phyloP scores from a whole-genome alignment of 1,284 basidiomycete species.

The Pseudozyma thailandica region DNA sequence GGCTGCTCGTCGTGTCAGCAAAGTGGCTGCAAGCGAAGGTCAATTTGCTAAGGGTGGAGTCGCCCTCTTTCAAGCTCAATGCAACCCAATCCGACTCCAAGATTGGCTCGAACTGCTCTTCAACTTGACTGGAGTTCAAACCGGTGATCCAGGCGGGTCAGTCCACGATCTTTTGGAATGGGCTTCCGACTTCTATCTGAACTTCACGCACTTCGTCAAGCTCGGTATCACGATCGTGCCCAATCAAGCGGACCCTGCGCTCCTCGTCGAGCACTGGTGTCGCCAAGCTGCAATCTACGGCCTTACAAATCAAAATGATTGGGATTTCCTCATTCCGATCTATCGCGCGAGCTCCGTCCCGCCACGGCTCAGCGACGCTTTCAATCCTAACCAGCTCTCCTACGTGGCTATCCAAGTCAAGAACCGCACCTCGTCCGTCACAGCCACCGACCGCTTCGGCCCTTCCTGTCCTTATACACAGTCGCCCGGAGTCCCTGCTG shows the following conservation, averaged over 20 bases:
- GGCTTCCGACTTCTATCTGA: slow-evolving; percentile 10
- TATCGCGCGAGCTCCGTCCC: not conserved
- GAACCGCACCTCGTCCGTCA: not conserved
- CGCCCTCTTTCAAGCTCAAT: slow-evolving; percentile 3
- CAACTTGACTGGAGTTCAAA: not conserved
- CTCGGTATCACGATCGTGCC: no score
- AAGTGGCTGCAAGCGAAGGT: no score
- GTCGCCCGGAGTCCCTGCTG: not conserved
- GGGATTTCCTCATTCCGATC: slow-evolving; percentile 6
- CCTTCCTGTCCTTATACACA: not conserved
- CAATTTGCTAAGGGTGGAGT: not conserved
- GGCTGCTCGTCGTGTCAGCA: slow-evolving; percentile 1
- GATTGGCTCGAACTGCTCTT: slow-evolving; percentile 6
- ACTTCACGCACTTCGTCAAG: slow-evolving; percentile 9
- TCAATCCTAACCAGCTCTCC: slow-evolving; percentile 9
- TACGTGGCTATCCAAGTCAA: slow-evolving; percentile 11
- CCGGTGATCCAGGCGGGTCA: not conserved
- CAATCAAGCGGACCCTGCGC: not conserved
- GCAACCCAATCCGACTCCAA: slow-evolving; percentile 1
- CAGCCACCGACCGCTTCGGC: not conserved
- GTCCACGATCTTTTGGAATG: not conserved
- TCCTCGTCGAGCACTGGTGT: slow-evolving; percentile 5
- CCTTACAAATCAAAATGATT: not conserved
- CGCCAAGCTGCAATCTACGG: slow-evolving; percentile 5
- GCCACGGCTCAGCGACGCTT: slow-evolving; percentile 2